Base-by-base conservation (phyloP, 148 eudicot species). In the Mesembryanthemum crystallinum region DNA sequence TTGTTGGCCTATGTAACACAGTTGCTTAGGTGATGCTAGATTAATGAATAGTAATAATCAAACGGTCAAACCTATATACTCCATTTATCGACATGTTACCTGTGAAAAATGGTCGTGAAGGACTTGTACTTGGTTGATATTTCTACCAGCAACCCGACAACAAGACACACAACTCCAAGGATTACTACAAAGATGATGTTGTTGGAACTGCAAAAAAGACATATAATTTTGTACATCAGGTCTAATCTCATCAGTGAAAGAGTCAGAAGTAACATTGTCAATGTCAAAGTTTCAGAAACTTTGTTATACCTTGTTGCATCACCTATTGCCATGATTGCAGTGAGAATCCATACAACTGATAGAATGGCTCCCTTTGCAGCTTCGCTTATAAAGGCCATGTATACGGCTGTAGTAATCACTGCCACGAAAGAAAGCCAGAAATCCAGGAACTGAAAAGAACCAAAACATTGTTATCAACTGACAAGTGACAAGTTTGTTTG, bases 401-500 rank as follows among this genome's bases (percentile, higher is more conserved):
- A 69, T 17, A 51, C n/a, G 42, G 47, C 47, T 49, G 39, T 69
- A 24, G 37, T 69, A 7, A 51, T 30, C 24, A 69, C 73, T 9
- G 73, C 73, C 60, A 49, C 33, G 25, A 69, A 69, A 49, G 73
- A 69, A 1, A 69, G 33, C 73, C 73, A 69, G 73, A 69, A 69
- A 52, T 69, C 73, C 58, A 52, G 11, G 59, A 69, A 69, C 58
- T 69, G 60, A 69, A 33, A 67, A n/a, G 49, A 67, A n/a, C 45
- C 4, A 33, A 17, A 3, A 45, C 49, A 45, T 8, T 8, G 2
- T 45, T 13, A 45, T 2, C 11, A 45, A 45, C 49, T 43, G 49
- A 11, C 8, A 43, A 43, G 49, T 43, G 3, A 39, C 8, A 5
- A 39, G 43, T 39, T 6, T 28, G 28, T 28, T 27, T 62, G 66